Percentiles rank a stretch among this genome's conserved stretches.
These are phyloP conservation scores for Candolleomyces eurysporus DNA, from an alignment of 768 basidiomycete species.

Conservation along the genomic window DNA sequence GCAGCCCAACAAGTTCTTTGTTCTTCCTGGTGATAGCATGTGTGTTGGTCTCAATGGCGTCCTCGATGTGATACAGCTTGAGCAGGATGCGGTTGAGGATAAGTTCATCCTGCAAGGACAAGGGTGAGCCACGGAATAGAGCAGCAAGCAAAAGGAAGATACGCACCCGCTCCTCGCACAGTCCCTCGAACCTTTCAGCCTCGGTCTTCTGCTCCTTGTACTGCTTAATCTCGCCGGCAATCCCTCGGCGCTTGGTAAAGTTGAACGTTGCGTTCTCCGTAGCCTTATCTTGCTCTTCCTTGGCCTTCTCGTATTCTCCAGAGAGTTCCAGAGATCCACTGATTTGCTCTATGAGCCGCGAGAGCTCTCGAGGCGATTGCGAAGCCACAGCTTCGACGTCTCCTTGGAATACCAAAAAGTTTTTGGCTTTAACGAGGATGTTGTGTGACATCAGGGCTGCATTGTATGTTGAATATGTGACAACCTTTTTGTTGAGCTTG, in stretches of 20 bases:
- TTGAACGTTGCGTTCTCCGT: slow-evolving; percentile 95
- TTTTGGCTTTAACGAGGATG: slow-evolving; percentile 98
- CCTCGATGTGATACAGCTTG: slow-evolving; percentile 88
- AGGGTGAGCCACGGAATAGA: too few relatives aligned
- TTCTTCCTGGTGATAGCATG: slow-evolving; percentile 71
- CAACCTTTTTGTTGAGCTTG: slow-evolving; percentile 74
- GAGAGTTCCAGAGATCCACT: slow-evolving; percentile 91
- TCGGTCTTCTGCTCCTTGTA: slow-evolving; percentile 97
- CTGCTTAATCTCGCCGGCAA: slow-evolving; percentile 93
- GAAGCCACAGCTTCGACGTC: slow-evolving; percentile 98
- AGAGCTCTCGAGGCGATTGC: slow-evolving; percentile 87
- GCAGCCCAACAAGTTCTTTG: slow-evolving; percentile 62
- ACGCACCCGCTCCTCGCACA: slow-evolving; percentile 72
- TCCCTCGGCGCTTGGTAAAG: slow-evolving; percentile 90
- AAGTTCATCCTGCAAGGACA: slow-evolving; percentile 61
- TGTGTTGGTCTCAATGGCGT: slow-evolving; percentile 72
- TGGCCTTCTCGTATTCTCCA: slow-evolving; percentile 85
- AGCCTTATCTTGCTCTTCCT: slow-evolving; percentile 82
- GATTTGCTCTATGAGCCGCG: slow-evolving; percentile 92
- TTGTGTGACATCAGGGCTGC: slow-evolving; percentile 84
- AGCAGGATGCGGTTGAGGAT: slow-evolving; percentile 82
- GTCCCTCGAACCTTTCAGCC: slow-evolving; percentile 79
- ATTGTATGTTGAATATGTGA: slow-evolving; percentile 89
- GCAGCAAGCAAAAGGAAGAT: too few relatives aligned
- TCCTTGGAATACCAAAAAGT: slow-evolving; percentile 98